Percentiles rank a stretch among this genome's conserved stretches.
phyloP scores from a whole-genome alignment of 129 eudicot genomes.

The Tanacetum coccineum region DNA sequence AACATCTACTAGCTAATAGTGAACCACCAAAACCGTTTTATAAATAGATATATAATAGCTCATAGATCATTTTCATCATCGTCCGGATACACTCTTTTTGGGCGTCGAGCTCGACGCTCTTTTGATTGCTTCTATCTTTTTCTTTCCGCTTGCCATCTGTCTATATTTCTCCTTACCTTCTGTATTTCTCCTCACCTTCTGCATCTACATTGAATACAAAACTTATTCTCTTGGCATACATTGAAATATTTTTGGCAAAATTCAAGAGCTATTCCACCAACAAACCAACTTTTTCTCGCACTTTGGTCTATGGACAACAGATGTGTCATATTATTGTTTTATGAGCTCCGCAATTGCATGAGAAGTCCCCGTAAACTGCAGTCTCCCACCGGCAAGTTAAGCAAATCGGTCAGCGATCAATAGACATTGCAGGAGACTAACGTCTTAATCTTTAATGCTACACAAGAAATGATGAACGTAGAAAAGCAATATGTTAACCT shows the following conservation, averaged over 20 bases:
- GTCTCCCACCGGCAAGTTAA: conserved; percentile 55
- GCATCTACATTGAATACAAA: conserved; percentile 5
- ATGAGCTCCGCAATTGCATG: conserved; percentile 35
- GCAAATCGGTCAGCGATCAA: conserved; percentile 1
- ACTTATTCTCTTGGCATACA: conserved; percentile 17
- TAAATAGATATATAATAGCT: conserved; percentile 7
- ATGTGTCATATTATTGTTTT: conserved; percentile 2
- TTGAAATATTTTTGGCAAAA: not conserved
- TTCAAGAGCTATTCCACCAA: not conserved
- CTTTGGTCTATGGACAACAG: conserved; percentile 11
- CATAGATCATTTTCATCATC: conserved; percentile 3
- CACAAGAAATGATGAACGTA: not conserved
- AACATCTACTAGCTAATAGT: conserved; percentile 4
- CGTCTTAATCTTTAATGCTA: not conserved
- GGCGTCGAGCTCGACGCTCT: conserved; percentile 22
- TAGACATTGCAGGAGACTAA: not conserved
- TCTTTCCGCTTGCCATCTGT: conserved; percentile 26
- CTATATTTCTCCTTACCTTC: too few relatives aligned
- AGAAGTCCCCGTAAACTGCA: conserved; percentile 75
- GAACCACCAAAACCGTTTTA: not conserved
- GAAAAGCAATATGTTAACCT: conserved; percentile 39
- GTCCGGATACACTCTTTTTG: conserved; percentile 22
- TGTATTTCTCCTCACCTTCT: too few relatives aligned
- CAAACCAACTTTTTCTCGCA: not conserved
- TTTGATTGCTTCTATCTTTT: conserved; percentile 25